Evolutionary conservation across 805 yeast species (phyloP).

Genomic region (Metschnikowia gelsemii): DNA sequence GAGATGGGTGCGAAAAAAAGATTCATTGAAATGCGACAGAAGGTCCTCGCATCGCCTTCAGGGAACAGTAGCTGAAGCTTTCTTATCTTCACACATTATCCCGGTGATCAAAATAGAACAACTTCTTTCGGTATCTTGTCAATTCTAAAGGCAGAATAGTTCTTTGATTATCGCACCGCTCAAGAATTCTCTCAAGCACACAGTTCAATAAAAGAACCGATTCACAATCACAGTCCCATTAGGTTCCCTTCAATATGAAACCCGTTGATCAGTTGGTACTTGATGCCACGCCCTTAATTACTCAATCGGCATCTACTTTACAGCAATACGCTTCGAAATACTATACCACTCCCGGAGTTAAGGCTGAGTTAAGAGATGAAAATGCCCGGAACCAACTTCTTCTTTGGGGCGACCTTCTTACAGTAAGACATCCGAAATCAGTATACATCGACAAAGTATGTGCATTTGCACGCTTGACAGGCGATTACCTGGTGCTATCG

Average conservation of each 20-base stretch:
- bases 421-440: constrained; percentile 73
- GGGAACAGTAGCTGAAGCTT: no score
- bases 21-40: no score
- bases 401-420: constrained; percentile 74
- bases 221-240: no score
- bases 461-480: constrained; percentile 81
- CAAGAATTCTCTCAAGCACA: no score
- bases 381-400: constrained; percentile 73
- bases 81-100: no score
- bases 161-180: no score
- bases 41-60: no score
- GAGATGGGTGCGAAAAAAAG: constrained; percentile 17
- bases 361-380: constrained; percentile 82
- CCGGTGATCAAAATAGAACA: no score
- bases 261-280: constrained; percentile 30
- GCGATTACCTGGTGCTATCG: constrained; percentile 86
- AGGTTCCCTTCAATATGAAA: no score
- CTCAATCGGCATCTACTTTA: constrained; percentile 74
- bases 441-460: constrained; percentile 62
- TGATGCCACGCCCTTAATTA: constrained; percentile 94
- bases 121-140: no score
- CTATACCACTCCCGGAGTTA: constrained; percentile 90
- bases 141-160: no score
- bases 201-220: no score
- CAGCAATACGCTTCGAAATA: constrained; percentile 69